Percentiles rank a stretch among this genome's conserved stretches.
phyloP scores from a whole-genome alignment of 2,329 filamentous ascomycete species.

The Botryosphaeria dothidea region DNA sequence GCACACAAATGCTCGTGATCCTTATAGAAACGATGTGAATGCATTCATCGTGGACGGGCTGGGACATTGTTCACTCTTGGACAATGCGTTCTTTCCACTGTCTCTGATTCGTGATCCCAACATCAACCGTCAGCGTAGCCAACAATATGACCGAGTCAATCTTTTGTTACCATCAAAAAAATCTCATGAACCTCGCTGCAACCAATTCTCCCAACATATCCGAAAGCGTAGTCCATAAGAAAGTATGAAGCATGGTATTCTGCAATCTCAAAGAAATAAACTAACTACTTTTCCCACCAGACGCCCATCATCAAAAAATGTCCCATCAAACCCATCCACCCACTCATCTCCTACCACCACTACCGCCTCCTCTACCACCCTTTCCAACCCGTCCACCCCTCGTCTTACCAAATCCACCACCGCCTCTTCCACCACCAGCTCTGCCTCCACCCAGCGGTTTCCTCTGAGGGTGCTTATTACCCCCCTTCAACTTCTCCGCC shows the following conservation, averaged over 20 bases:
- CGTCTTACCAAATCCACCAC: constrained; percentile 26
- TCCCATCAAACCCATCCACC: neutral
- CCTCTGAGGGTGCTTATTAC: constrained; percentile 29
- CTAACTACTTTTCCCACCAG: neutral
- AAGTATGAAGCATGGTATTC: constrained; percentile 7
- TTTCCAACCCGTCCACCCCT: constrained; percentile 27
- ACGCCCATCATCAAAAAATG: neutral
- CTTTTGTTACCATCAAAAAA: no score
- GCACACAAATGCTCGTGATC: no score
- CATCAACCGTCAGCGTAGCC: no score
- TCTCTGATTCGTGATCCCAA: no score
- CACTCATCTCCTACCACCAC: constrained; percentile 16
- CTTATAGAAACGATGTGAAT: no score
- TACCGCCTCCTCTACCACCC: constrained; percentile 5
- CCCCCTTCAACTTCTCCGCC: constrained; percentile 35
- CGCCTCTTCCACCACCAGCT: neutral
- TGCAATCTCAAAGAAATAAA: neutral
- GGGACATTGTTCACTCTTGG: no score
- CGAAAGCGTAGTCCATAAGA: neutral
- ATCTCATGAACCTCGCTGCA: no score
- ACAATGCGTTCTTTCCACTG: no score
- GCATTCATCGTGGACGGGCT: no score
- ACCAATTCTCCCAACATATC: neutral
- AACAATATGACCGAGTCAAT: no score
- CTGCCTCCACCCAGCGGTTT: constrained; percentile 35